These are phyloP conservation scores for Nigrospora osmanthi DNA, from an alignment of 2,329 filamentous ascomycete genomes.

Conservation along the genomic window DNA sequence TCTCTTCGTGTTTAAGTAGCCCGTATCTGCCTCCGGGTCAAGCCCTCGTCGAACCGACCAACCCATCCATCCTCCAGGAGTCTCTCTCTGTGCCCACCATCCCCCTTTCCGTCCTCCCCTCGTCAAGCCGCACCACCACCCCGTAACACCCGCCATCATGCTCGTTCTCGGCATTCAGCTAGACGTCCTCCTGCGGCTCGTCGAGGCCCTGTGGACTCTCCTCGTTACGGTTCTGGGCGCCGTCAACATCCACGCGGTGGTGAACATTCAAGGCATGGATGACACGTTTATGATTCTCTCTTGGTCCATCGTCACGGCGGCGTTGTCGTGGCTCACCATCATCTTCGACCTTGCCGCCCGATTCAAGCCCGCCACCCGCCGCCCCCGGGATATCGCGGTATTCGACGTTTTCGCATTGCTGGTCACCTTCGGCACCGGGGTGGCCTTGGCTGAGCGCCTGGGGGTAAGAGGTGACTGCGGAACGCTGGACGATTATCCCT, in stretches of 20 bases:
- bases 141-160: too few species aligned
- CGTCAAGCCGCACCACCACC: too few species aligned
- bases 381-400: conserved; percentile 14
- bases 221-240: conserved; percentile 40
- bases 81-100: too few species aligned
- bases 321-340: conserved; percentile 56
- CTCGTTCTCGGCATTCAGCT: conserved; percentile 8
- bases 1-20: too few species aligned
- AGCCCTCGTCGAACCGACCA: too few species aligned
- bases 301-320: too few species aligned
- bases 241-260: conserved; percentile 30
- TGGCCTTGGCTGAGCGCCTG: conserved; percentile 65
- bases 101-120: too few species aligned
- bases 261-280: too few species aligned
- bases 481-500: conserved; percentile 42
- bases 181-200: conserved; percentile 35
- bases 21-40: too few species aligned
- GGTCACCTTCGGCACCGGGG: conserved; percentile 63
- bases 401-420: conserved; percentile 41
- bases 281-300: too few species aligned
- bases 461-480: conserved; percentile 62
- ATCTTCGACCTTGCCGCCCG: conserved; percentile 31
- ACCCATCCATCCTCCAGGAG: too few species aligned
- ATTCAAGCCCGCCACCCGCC: conserved; percentile 13
- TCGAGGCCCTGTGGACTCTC: conserved; percentile 44